Base-by-base conservation (phyloP, 2,329 filamentous ascomycete genomes). In the Aspergillus proliferans region DNA sequence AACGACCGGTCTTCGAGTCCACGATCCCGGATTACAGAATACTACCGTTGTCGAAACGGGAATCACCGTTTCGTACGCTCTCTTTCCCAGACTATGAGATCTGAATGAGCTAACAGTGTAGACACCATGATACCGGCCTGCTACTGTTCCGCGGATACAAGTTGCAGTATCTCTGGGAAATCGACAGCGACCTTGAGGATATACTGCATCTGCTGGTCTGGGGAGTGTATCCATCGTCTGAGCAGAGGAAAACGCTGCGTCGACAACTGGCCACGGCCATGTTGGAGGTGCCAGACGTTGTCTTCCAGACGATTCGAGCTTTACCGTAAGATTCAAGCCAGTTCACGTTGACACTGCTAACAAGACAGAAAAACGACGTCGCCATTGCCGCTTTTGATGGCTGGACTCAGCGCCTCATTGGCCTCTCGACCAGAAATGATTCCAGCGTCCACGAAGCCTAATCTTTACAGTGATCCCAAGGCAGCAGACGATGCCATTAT, bases 21-120 rank as follows among this genome's bases (percentile, higher is more conserved):
- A 68, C 46, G 66, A 70, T 48, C 63, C 64, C 0, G 67, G 67
- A 0, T 52, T 67, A 28, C 54, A 59, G 30, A 68, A 70, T 49
- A 71, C 68, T 0, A 58, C 64, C 0, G 61, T 66, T 3, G 52
- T 58, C 19, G 49, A 64, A 47, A 61, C 60, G 0, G 50, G 50
- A 0, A 63, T 71, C 33, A 69, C 63, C 26, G 63, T 63, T 47
- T 62, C 62, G 67, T 69, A 54, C 19, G 57, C 30, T 18, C 3
- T 50, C 39, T 41, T 14, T 3, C 6, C n/a, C 8, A 2, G 4
- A 10, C 5, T 3, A 10, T 18, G 18, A 8, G 5, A 6, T 14
- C 1, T 18, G 0, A 21, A 12, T 14, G 21, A 43, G 3, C 39
- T 9, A 33, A 40, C 57, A 12, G 56, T 38, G 14, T 3, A 69